These are phyloP conservation scores for Haplosporangium gracile DNA, from an alignment of 192 early-diverging fungal genomes.

Conservation along the genomic window DNA sequence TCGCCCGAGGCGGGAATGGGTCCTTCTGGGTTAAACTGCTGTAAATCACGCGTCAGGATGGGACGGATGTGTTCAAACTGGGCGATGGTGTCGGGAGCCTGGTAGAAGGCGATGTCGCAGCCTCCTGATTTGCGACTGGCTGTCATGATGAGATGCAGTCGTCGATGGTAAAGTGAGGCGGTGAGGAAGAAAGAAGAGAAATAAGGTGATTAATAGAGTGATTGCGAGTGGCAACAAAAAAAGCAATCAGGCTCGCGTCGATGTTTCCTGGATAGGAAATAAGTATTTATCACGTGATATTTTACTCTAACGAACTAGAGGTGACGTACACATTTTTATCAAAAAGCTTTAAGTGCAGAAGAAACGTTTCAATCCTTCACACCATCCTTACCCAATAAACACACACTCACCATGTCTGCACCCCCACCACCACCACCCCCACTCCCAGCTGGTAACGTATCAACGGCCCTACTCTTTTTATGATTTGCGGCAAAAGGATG, in stretches of 20 bases:
- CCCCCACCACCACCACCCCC: conserved; percentile 52
- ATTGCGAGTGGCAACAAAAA: neutral
- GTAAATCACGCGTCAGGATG: conserved; percentile 55
- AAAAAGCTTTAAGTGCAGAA: neutral
- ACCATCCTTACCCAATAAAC: conserved; percentile 2
- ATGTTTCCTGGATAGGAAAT: neutral
- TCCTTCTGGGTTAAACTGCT: conserved; percentile 12
- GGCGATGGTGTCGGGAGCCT: conserved; percentile 51
- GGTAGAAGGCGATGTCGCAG: conserved; percentile 48
- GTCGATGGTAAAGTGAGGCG: conserved; percentile 1
- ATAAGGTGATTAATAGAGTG: neutral
- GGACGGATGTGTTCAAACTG: conserved; percentile 58
- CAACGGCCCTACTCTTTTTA: too few species aligned
- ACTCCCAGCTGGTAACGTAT: conserved; percentile 37
- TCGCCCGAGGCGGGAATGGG: conserved; percentile 40
- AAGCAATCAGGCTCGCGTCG: neutral
- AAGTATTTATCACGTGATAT: neutral
- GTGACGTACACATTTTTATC: neutral
- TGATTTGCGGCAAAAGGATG: neutral
- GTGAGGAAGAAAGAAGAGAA: neutral
- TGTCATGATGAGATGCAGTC: conserved; percentile 26
- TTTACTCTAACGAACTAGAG: neutral
- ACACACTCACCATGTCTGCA: conserved; percentile 27
- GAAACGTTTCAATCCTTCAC: neutral
- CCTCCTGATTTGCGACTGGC: conserved; percentile 43